These are phyloP conservation scores for Botrytis byssoidea DNA, from an alignment of 2,329 filamentous ascomycete genomes.

Conservation along the genomic window DNA sequence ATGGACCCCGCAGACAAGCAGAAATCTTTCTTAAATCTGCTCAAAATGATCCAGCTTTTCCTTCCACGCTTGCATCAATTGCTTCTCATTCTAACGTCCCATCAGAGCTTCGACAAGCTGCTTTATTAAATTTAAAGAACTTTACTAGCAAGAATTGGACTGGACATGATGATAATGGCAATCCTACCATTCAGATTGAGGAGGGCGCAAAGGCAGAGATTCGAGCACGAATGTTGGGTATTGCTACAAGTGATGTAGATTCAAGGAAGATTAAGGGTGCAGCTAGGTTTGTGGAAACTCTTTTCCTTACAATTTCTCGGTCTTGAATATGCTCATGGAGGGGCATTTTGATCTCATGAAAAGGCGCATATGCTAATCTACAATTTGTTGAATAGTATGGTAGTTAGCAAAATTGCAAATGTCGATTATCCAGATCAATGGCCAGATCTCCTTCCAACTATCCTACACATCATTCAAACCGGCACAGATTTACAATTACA, in stretches of 20 bases:
- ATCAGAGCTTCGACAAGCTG: slow-evolving; percentile 75
- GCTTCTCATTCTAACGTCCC: slow-evolving; percentile 73
- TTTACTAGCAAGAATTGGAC: slow-evolving; percentile 88
- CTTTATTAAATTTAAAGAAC: slow-evolving; percentile 74
- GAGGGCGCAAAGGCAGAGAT: slow-evolving; percentile 73
- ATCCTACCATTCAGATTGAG: slow-evolving; percentile 57
- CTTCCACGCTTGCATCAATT: slow-evolving; percentile 76
- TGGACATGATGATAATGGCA: slow-evolving; percentile 63
- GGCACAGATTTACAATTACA: slow-evolving; percentile 80
- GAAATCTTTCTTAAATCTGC: slow-evolving; percentile 57
- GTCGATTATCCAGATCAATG: slow-evolving; percentile 93
- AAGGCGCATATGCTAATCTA: slow-evolving; percentile 19
- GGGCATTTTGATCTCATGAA: neutral
- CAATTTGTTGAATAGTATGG: slow-evolving; percentile 48
- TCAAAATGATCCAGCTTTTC: slow-evolving; percentile 62
- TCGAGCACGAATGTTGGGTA: slow-evolving; percentile 69
- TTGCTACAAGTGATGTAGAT: slow-evolving; percentile 67
- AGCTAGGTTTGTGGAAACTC: slow-evolving; percentile 63
- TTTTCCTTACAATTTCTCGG: neutral
- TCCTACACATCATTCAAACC: slow-evolving; percentile 73
- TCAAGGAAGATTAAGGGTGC: slow-evolving; percentile 85
- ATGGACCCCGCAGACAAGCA: slow-evolving; percentile 78
- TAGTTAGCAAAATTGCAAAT: slow-evolving; percentile 90
- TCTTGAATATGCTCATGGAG: neutral
- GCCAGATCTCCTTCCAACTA: slow-evolving; percentile 80